phyloP scores from a whole-genome alignment of 495 filamentous ascomycete genomes.

The Podospora pseudoanserina region DNA sequence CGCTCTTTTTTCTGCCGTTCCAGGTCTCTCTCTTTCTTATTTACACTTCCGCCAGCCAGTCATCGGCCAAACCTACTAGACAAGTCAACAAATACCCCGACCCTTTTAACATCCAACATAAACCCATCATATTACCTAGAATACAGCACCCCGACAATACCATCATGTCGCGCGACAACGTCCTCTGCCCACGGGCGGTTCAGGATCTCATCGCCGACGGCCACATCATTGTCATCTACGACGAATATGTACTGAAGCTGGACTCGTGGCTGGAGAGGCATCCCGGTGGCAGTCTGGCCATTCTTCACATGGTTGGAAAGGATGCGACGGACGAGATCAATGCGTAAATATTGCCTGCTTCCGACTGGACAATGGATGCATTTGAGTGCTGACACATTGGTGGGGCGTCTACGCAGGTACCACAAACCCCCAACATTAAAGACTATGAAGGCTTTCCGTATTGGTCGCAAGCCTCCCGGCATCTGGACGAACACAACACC shows the following conservation, averaged over 20 bases:
- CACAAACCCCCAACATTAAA: constrained; percentile 66
- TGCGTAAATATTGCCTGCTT: constrained; percentile 28
- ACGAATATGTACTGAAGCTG: constrained; percentile 43
- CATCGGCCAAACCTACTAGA: not conserved
- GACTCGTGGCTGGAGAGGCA: constrained; percentile 45
- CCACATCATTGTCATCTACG: constrained; percentile 42
- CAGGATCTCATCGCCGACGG: constrained; percentile 43
- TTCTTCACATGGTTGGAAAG: constrained; percentile 50
- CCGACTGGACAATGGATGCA: not conserved
- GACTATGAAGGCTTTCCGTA: constrained; percentile 70
- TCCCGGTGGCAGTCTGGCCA: constrained; percentile 44
- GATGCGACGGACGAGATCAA: constrained; percentile 53
- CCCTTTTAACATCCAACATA: not conserved
- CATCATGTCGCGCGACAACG: constrained; percentile 21
- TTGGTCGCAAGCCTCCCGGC: constrained; percentile 66
- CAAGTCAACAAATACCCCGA: not conserved
- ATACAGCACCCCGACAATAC: not conserved
- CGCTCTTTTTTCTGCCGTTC: not conserved
- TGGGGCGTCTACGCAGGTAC: constrained; percentile 48
- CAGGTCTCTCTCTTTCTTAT: not conserved
- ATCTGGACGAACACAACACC: constrained; percentile 75
- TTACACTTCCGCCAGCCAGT: not conserved
- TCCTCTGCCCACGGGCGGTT: constrained; percentile 29
- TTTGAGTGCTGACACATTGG: constrained; percentile 20
- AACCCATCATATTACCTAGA: not conserved